phyloP scores from a whole-genome alignment of 306 rosid genomes.

The Aeschynomene evenia region DNA sequence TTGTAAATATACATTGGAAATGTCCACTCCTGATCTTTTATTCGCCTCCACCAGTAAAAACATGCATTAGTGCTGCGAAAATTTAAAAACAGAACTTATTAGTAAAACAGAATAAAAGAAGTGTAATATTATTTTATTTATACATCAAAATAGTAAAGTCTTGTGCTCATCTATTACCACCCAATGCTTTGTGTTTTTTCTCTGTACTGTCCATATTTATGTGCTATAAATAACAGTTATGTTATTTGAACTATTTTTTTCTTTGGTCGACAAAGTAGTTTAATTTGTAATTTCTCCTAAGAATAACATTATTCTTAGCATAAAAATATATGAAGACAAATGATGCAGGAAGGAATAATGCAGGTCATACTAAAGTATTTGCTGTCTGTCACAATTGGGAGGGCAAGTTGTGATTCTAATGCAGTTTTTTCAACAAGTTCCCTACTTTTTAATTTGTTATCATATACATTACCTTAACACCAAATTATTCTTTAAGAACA shows the following conservation, averaged over 20 bases:
- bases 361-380: background rate
- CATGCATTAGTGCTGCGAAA: background rate
- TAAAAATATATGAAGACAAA: background rate
- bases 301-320: no score
- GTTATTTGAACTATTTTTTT: no score
- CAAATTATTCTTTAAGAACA: constrained; percentile 31
- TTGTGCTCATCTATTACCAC: no score
- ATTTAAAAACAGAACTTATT: background rate
- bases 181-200: no score
- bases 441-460: constrained; percentile 18
- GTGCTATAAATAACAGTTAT: no score
- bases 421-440: constrained; percentile 34
- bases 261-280: no score
- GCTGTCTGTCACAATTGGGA: background rate
- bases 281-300: no score
- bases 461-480: constrained; percentile 15
- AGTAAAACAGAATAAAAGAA: background rate
- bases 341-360: constrained; percentile 18
- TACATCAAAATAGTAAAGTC: no score
- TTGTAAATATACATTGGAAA: background rate
- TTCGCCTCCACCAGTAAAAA: background rate
- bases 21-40: background rate
- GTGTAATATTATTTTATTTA: no score
- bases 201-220: no score
- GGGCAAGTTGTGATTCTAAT: constrained; percentile 23